These are phyloP conservation scores for Ormosia emarginata DNA, from an alignment of 306 rosid genomes.

Conservation along the genomic window DNA sequence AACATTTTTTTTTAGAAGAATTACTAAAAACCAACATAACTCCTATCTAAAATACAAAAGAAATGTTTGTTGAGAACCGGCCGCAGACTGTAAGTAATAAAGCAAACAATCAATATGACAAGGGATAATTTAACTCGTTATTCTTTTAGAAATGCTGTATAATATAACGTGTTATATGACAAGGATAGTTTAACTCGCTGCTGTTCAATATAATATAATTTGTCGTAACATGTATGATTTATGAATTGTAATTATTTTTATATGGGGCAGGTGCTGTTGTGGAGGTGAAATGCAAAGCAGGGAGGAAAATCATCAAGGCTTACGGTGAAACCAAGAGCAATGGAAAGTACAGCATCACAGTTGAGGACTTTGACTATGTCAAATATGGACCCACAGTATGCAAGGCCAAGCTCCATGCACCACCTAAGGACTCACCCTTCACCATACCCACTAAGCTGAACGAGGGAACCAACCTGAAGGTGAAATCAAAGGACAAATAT, in stretches of 20 bases:
- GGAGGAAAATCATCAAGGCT: conserved; percentile 51
- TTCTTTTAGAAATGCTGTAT: not conserved
- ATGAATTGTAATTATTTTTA: not conserved
- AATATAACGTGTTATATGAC: not conserved
- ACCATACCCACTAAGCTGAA: conserved; percentile 66
- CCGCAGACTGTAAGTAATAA: not conserved
- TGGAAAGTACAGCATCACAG: conserved; percentile 65
- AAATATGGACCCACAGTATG: conserved; percentile 71
- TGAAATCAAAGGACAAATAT: conserved; percentile 66
- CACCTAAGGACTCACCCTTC: conserved; percentile 76
- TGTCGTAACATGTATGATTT: not conserved
- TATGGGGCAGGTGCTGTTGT: conserved; percentile 63
- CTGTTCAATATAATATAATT: not conserved
- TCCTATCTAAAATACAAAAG: not conserved
- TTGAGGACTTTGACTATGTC: conserved; percentile 53
- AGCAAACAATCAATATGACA: not conserved
- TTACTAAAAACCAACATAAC: not conserved
- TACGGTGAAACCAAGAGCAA: conserved; percentile 79
- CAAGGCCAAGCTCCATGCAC: conserved; percentile 69
- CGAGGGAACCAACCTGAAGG: conserved; percentile 55
- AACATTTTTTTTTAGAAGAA: not conserved
- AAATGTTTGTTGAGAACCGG: not conserved
- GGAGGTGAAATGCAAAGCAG: conserved; percentile 76
- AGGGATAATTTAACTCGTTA: not conserved
- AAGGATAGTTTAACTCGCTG: not conserved